These are phyloP conservation scores for Neurospora hispaniola DNA, from an alignment of 495 filamentous ascomycete genomes.

Conservation along the genomic window DNA sequence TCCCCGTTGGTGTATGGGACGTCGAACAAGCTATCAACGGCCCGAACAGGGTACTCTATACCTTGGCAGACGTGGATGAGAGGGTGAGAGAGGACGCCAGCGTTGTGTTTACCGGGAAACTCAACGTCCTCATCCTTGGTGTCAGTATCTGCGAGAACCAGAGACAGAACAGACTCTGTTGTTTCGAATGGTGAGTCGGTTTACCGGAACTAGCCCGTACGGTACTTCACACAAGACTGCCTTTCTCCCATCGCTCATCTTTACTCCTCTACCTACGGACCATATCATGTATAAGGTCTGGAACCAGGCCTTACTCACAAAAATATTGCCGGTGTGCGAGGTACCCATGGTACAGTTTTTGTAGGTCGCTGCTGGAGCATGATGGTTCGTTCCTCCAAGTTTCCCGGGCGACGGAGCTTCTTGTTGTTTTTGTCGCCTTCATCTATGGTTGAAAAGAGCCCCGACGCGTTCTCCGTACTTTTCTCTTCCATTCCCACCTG, in stretches of 20 bases:
- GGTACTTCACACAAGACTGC: neutral
- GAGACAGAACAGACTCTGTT: slow-evolving; percentile 40
- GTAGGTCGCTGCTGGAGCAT: neutral
- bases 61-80: slow-evolving; percentile 50
- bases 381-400: neutral
- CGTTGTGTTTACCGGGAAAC: slow-evolving; percentile 44
- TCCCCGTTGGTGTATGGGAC: slow-evolving; percentile 44
- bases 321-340: neutral
- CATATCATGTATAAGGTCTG: neutral
- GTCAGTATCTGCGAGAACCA: slow-evolving; percentile 38
- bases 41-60: slow-evolving; percentile 40
- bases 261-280: neutral
- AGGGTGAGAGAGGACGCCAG: slow-evolving; percentile 29
- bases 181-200: slow-evolving; percentile 43
- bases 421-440: neutral
- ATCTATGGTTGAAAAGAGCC: neutral
- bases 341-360: neutral
- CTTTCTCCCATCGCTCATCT: neutral
- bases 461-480: neutral
- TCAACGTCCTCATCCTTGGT: slow-evolving; percentile 47
- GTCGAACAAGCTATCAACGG: slow-evolving; percentile 33
- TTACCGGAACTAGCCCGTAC: neutral
- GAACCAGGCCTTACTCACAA: neutral
- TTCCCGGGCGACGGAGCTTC: neutral
- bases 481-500: neutral